Evolutionary conservation across 257 asterid genomes (phyloP).

Genomic region (Cruciata laevipes): DNA sequence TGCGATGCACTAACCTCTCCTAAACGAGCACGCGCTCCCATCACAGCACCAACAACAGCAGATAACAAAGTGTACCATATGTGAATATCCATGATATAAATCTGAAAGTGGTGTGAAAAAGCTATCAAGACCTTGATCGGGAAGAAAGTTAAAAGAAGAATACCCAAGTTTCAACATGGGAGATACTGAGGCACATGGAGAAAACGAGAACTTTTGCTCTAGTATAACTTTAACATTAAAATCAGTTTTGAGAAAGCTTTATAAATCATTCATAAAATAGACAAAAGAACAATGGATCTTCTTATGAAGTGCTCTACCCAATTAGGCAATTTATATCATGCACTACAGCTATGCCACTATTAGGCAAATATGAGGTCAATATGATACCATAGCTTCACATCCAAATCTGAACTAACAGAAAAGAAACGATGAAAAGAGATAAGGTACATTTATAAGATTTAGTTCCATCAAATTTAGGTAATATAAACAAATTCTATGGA

Average conservation of each 20-base stretch:
- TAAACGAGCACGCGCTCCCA: slow-evolving; percentile 90
- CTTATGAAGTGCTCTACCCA: background rate
- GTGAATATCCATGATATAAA: slow-evolving; percentile 92
- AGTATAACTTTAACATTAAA: no score
- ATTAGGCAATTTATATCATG: slow-evolving; percentile 1
- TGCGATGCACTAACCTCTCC: slow-evolving; percentile 58
- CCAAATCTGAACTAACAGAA: background rate
- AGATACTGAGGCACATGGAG: background rate
- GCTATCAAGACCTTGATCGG: background rate
- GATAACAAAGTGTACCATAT: slow-evolving; percentile 87
- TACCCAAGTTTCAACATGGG: background rate
- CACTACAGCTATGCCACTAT: background rate
- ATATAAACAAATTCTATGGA: background rate
- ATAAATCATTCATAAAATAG: background rate
- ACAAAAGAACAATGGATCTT: background rate
- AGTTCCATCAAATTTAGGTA: no score
- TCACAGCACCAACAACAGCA: slow-evolving; percentile 94
- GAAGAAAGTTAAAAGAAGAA: background rate
- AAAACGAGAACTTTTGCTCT: background rate
- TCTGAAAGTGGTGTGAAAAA: slow-evolving; percentile 33
- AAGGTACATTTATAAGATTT: background rate
- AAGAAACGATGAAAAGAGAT: background rate
- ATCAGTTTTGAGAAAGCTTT: background rate
- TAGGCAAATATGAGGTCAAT: background rate
- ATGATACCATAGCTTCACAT: background rate